Conservation (phyloP, 2,329 filamentous ascomycete species). For the Cercospora berteroae region DNA sequence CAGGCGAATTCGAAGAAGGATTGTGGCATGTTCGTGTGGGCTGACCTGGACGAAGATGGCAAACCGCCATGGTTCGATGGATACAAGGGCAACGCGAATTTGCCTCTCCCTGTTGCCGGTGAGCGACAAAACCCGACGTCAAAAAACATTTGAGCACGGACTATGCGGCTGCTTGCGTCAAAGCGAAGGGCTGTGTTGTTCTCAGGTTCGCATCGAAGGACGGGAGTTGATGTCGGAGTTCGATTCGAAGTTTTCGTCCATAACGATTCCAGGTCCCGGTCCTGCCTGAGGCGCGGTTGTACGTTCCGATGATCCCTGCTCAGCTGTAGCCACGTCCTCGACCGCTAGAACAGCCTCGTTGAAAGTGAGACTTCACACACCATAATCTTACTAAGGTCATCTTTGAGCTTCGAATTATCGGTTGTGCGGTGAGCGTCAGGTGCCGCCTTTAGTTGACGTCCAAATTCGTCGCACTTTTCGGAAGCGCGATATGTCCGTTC, state of each 20-base stretch:
- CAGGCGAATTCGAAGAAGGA: conserved; percentile 59
- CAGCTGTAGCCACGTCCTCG: neutral
- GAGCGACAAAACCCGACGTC: neutral
- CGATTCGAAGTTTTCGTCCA: neutral
- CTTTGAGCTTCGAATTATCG: neutral
- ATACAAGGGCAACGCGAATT: conserved; percentile 36
- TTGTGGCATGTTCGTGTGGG: conserved; percentile 82
- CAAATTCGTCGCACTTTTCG: neutral
- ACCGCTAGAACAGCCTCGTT: neutral
- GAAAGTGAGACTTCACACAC: neutral
- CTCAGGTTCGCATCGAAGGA: neutral
- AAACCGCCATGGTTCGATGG: conserved; percentile 62
- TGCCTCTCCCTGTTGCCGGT: conserved; percentile 12
- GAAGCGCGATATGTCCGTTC: neutral
- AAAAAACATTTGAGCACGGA: neutral
- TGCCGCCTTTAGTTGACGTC: neutral
- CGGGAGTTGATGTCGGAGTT: neutral
- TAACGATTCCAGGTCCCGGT: neutral
- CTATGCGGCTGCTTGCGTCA: no score
- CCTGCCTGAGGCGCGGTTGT: neutral
- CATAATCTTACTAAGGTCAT: neutral
- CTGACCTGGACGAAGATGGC: conserved; percentile 81
- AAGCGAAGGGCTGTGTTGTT: neutral
- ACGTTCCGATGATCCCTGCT: neutral
- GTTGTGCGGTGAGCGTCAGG: neutral